Base-by-base conservation (phyloP, 331 rosid genomes). In the Quercus phellos region DNA sequence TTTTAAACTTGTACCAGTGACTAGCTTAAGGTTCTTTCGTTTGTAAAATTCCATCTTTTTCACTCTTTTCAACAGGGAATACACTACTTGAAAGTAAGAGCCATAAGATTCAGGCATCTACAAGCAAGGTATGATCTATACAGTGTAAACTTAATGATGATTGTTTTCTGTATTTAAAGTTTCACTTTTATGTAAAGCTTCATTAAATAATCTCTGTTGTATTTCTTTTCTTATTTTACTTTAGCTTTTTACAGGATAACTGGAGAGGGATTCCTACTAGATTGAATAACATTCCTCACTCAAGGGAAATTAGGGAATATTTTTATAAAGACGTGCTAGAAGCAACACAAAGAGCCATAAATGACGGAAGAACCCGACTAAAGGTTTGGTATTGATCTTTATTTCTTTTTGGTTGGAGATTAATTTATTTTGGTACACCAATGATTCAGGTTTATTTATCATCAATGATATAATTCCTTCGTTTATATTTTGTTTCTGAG, bases 251-350 rank as follows among this genome's bases (percentile, higher is more conserved):
- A 72, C 89, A 94, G 99, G 97, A 91, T 81, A 83, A 74, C 56
- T 94, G 99, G 99, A 94, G 92, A 87, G 98, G 99, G 56, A 86
- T 94, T 80, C 99, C 98, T 77, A 94, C 99, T 73, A 92, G 86
- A 83, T 83, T 94, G 84, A 92, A 90, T 85, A 94, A 94, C 83
- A 89, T 92, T 84, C 97, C 97, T 42, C 98, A 94, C 80, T 94
- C 98, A 14, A 88, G 93, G 84, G 98, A 92, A 76, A 92, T 92
- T 74, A 86, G 98, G 79, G 82, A 88, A 81, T 94, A 94, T 80
- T 94, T 94, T 85, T 94, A 94, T 42, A 81, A 83, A 34, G 98
- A 94, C 75, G 97, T 92, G 82, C 84, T 91, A 74, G 89, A 75
- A 84, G 97, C 96, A 80, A 94, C 97, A 73, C 79, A 87, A 75